Evolutionary conservation across 2,329 filamentous ascomycete genomes (phyloP), one percentile per base, ranked within the genome.

Genomic region (Cordyceps farinosa): DNA sequence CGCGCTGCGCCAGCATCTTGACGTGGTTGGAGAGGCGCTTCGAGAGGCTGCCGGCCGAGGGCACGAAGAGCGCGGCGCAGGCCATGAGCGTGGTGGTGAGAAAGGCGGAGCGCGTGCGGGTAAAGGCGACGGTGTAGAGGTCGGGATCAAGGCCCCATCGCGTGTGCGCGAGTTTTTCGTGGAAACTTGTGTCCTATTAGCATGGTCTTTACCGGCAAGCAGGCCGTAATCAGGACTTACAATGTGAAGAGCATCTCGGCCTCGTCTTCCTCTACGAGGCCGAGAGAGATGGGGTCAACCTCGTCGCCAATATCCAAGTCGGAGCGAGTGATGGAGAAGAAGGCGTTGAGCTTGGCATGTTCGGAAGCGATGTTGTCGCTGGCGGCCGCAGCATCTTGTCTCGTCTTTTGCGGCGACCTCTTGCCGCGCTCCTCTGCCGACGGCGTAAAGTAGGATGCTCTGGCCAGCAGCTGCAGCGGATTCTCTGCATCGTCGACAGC

Each of bases 401-500:
- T 63, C 36, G 65, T 55, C 30, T 70, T 68, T 47, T 67, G 66
- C 1, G 73, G 70, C 17, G 70, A 72, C 54, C 67, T 68, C 0
- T 69, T 70, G 50, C 69, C 68, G 22, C 70, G 68, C 40, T 71
- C 69, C 15, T 75, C 71, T 1, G 78, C 80, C 30, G 81, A 82
- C n/a, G 84, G 78, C 64, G 84, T 83, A 45, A 90, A 80, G 73
- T 90, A 88, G 0, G 89, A 91, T 1, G 89, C 89, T 38, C 89
- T 82, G 3, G 89, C 89, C 40, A 92, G 84, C 17, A 91, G 77
- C 72, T 92, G 89, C 5, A 91, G 76, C 0, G 89, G 89, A 65
- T 91, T 92, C 70, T 92, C 89, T 3, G 89, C 89, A 71, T 90
- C 89, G 67, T 91, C 88, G 32, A 90, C 77, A 13, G 86, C 82